Conservation (phyloP, 1,284 basidiomycete genomes). For the Irpex lacteus region DNA sequence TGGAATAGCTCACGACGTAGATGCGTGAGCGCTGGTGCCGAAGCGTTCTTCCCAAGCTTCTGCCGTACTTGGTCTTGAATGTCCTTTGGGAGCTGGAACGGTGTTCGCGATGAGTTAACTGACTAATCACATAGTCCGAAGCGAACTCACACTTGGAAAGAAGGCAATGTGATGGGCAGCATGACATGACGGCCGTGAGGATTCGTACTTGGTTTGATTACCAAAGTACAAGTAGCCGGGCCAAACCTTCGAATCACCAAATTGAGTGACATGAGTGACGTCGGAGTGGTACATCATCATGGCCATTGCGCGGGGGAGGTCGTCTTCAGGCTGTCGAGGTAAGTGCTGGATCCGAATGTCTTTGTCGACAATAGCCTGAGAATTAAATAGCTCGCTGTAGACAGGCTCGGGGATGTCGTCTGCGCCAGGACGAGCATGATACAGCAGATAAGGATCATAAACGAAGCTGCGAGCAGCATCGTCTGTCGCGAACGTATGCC, state of each 20-base stretch:
- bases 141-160: slow-evolving; percentile 19
- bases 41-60: neutral
- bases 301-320: too few relatives aligned
- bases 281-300: neutral
- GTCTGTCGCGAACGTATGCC: too few relatives aligned
- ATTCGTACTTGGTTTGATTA: neutral
- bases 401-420: too few relatives aligned
- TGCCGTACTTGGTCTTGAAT: neutral
- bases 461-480: too few relatives aligned
- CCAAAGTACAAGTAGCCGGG: neutral
- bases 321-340: too few relatives aligned
- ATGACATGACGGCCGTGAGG: neutral
- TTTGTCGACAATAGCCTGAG: too few relatives aligned
- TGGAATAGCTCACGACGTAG: neutral
- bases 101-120: too few relatives aligned
- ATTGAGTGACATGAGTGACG: neutral
- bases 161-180: slow-evolving; percentile 34
- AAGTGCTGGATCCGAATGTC: too few relatives aligned
- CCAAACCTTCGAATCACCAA: neutral
- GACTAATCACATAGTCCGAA: too few relatives aligned
- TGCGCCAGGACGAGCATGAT: too few relatives aligned
- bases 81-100: neutral
- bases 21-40: neutral
- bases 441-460: too few relatives aligned
- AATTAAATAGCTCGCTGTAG: too few relatives aligned